Evolutionary conservation across 495 filamentous ascomycete species (phyloP), one percentile per base, ranked within the genome.

Genomic region (Apiosordaria backusii): DNA sequence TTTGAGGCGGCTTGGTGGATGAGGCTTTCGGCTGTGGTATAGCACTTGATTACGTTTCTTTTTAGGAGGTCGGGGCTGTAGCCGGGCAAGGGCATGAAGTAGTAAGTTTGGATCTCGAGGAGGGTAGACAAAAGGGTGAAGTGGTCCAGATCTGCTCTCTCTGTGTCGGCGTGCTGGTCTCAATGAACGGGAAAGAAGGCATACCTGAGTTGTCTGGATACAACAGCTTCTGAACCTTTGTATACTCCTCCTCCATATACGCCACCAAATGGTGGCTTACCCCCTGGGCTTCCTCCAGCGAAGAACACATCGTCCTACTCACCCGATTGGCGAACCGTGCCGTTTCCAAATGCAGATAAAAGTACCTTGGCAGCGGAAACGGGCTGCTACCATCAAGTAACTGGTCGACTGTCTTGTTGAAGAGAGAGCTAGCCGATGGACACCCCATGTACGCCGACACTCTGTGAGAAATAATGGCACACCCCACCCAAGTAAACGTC

Each of bases 41-140:
- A 80, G 58, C 75, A 67, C 2, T 79, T 79, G 53, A 80, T 66
- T 5, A 80, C 65, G 65, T 77, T 76, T 29, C 77, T 75, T 61
- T 78, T 79, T 4, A 80, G 70, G n/a, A 75, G 70, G 23, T 75
- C 76, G 13, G 70, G 50, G 70, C 66, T 67, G 64, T 73, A 74
- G 55, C 72, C 72, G 1, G 77, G 75, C 1, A 75, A 67, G 26
- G 79, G 78, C 67, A 81, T 78, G 64, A 82, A 72, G 72, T 82
- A 82, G 71, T 76, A 82, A 15, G 71, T 72, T 59, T 82, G 80
- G 59, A 82, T 80, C 13, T 82, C 80, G 7, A 82, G 74, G 26
- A 72, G 74, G 9, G 79, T 76, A 0, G 79, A 75, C 5, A 81
- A 63, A 7, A 78, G 72, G 60, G 75, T 79, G 63, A 82, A 76